Evolutionary conservation across 2,329 filamentous ascomycete species (phyloP).

Genomic region (Zalaria obscura): DNA sequence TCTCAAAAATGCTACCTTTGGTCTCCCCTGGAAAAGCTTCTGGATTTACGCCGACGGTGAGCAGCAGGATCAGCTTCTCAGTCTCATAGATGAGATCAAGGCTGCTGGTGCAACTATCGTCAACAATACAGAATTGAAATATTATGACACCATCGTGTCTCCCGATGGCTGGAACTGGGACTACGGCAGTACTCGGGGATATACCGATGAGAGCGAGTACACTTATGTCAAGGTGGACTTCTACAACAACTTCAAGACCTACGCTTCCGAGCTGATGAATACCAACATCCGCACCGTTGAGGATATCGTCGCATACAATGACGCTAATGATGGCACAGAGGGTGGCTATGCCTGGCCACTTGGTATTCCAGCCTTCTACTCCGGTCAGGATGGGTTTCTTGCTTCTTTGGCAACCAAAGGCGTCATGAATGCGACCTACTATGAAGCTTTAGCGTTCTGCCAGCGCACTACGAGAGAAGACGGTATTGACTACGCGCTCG

Average conservation of each 20-base stretch:
- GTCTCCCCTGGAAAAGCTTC: slow-evolving; percentile 58
- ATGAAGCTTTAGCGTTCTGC: slow-evolving; percentile 48
- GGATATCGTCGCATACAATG: slow-evolving; percentile 48
- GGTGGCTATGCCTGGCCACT: slow-evolving; percentile 38
- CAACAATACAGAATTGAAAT: slow-evolving; percentile 54
- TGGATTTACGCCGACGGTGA: slow-evolving; percentile 47
- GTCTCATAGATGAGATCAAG: slow-evolving; percentile 38
- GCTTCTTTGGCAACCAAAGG: slow-evolving; percentile 49
- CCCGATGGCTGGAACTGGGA: slow-evolving; percentile 64
- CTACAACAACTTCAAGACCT: slow-evolving; percentile 50
- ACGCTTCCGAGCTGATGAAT: slow-evolving; percentile 49
- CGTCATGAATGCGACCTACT: slow-evolving; percentile 49
- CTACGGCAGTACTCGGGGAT: slow-evolving; percentile 47
- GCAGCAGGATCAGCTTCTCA: slow-evolving; percentile 39
- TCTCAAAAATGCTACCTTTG: slow-evolving; percentile 50
- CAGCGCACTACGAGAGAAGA: slow-evolving; percentile 44
- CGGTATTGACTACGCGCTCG: slow-evolving; percentile 56
- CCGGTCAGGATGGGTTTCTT: slow-evolving; percentile 58
- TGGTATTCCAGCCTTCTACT: slow-evolving; percentile 48
- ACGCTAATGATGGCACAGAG: slow-evolving; percentile 49
- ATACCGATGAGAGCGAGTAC: slow-evolving; percentile 60
- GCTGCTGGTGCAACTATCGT: slow-evolving; percentile 51
- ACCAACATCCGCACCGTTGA: slow-evolving; percentile 45
- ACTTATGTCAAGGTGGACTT: slow-evolving; percentile 59
- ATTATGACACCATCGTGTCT: slow-evolving; percentile 47